Conservation (phyloP, 2,329 filamentous ascomycete genomes). For the Microdochium bolleyi region DNA sequence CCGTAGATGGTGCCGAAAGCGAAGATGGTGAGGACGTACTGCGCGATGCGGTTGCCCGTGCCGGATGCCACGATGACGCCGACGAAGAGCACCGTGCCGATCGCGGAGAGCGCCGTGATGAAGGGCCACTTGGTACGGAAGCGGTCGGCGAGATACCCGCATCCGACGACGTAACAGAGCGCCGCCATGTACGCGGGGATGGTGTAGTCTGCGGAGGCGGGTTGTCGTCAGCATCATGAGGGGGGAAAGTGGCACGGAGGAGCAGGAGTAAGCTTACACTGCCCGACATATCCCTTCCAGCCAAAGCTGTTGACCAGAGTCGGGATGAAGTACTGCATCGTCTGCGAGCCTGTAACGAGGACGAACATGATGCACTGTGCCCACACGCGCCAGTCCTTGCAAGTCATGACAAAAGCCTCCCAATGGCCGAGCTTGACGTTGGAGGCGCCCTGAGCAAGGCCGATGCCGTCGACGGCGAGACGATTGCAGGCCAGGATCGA, state of each 20-base stretch:
- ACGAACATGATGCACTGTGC: slow-evolving; percentile 14
- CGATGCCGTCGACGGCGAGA: slow-evolving; percentile 13
- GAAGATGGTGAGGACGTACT: slow-evolving; percentile 16
- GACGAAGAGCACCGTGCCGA: slow-evolving; percentile 15
- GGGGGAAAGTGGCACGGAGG: background rate
- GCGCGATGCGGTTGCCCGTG: slow-evolving; percentile 5
- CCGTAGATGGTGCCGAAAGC: slow-evolving; percentile 18
- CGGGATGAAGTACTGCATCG: slow-evolving; percentile 23
- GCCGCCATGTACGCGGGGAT: slow-evolving; percentile 16
- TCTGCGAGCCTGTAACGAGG: slow-evolving; percentile 17
- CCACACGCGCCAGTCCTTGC: slow-evolving; percentile 13
- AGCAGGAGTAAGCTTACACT: slow-evolving; percentile 6
- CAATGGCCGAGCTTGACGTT: slow-evolving; percentile 10
- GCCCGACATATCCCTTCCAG: slow-evolving; percentile 11
- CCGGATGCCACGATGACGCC: slow-evolving; percentile 6
- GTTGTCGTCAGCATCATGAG: background rate
- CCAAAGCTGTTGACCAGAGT: slow-evolving; percentile 20
- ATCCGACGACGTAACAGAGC: slow-evolving; percentile 14
- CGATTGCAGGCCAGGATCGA: slow-evolving; percentile 12
- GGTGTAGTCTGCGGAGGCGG: slow-evolving; percentile 8
- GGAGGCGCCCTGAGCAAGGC: slow-evolving; percentile 8
- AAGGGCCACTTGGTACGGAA: slow-evolving; percentile 17
- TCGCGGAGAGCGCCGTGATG: slow-evolving; percentile 12
- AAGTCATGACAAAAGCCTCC: slow-evolving; percentile 16
- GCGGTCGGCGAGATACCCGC: slow-evolving; percentile 15